Evolutionary conservation across 805 yeast species (phyloP).

Genomic region (Metschnikowia kofuensis): DNA sequence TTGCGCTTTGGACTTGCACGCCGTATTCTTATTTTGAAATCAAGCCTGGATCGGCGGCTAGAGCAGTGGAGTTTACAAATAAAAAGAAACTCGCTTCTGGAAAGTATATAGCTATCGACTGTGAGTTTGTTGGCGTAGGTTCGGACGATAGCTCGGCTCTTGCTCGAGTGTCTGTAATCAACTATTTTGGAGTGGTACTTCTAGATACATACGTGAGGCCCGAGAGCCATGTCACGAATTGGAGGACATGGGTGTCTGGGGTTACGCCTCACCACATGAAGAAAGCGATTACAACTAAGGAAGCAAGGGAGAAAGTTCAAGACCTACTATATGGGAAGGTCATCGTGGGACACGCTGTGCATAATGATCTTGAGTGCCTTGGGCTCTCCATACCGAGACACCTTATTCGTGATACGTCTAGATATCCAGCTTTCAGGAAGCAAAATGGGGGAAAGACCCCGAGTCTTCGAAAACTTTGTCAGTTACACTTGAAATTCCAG

Average conservation of each 20-base stretch:
- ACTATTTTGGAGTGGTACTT: conserved; percentile 69
- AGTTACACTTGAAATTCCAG: conserved; percentile 52
- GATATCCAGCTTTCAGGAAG: conserved; percentile 54
- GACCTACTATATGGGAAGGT: conserved; percentile 40
- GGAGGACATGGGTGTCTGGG: conserved; percentile 94
- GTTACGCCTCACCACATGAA: conserved; percentile 67
- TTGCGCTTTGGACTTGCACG: conserved; percentile 11
- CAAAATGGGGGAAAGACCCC: conserved; percentile 71
- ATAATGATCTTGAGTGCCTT: conserved; percentile 72
- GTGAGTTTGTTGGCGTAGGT: conserved; percentile 94
- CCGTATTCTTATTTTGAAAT: conserved; percentile 1
- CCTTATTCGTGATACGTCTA: conserved; percentile 71
- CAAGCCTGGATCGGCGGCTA: background rate
- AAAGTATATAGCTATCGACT: conserved; percentile 77
- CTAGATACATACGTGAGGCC: conserved; percentile 79
- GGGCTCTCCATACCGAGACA: conserved; percentile 63
- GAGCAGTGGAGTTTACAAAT: conserved; percentile 7
- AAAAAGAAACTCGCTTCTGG: conserved; percentile 51
- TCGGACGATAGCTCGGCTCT: conserved; percentile 61
- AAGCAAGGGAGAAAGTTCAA: conserved; percentile 52
- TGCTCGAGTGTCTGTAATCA: conserved; percentile 86
- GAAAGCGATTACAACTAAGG: conserved; percentile 61
- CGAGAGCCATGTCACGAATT: conserved; percentile 71
- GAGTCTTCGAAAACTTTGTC: conserved; percentile 60
- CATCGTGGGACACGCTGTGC: conserved; percentile 82